These are phyloP conservation scores for Juglanconis oblonga DNA, from an alignment of 2,329 filamentous ascomycete species.

Conservation along the genomic window DNA sequence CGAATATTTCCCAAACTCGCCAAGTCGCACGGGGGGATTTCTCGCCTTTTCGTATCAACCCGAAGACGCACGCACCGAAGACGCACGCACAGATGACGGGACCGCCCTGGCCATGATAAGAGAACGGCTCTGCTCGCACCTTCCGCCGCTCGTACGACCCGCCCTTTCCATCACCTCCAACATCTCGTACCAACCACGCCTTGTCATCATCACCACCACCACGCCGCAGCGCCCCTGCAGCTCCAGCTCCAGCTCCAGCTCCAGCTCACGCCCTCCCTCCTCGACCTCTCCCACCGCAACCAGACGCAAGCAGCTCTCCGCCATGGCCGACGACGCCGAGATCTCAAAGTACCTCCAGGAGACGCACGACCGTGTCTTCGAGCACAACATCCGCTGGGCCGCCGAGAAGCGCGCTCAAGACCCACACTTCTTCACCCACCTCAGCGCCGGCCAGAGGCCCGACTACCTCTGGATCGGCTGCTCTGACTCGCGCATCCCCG, in stretches of 20 bases:
- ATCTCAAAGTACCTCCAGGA: constrained; percentile 57
- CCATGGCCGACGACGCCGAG: constrained; percentile 33
- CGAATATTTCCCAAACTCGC: background rate
- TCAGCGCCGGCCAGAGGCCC: constrained; percentile 62
- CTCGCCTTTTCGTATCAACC: background rate
- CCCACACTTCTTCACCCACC: constrained; percentile 63
- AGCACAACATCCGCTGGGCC: constrained; percentile 67
- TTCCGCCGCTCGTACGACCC: constrained; percentile 3
- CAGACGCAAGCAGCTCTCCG: background rate
- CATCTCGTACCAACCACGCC: background rate
- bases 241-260: constrained; percentile 8
- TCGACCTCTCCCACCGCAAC: background rate
- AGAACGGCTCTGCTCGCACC: constrained; percentile 10
- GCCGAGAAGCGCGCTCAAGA: constrained; percentile 55
- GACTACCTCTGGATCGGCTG: constrained; percentile 88
- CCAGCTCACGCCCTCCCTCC: background rate
- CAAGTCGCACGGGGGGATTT: background rate
- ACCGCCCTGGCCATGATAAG: constrained; percentile 13
- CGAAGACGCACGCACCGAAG: background rate
- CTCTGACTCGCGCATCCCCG: constrained; percentile 87
- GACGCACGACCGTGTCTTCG: constrained; percentile 65
- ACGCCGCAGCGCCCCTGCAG: background rate
- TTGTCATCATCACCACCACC: background rate
- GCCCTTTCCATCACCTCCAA: background rate
- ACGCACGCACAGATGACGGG: background rate